A percentile compares a stretch with the other conserved stretches of the same genome.
phyloP scores from a whole-genome alignment of 192 early-diverging fungal species.

The Linnemannia exigua region DNA sequence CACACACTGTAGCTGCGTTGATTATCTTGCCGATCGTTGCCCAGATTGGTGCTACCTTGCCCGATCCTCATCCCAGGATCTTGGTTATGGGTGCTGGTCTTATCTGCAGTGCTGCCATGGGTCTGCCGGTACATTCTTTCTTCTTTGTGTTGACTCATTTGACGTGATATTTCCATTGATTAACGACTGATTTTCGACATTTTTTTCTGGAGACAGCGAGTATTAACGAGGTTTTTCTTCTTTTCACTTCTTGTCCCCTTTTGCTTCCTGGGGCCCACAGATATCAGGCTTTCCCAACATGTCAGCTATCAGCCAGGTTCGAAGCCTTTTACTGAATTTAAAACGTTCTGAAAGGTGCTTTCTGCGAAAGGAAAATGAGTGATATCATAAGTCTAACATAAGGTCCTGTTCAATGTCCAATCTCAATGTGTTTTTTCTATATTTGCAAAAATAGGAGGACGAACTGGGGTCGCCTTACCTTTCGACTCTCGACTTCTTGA shows the following conservation, averaged over 20 bases:
- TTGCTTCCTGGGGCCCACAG: slow-evolving; percentile 94
- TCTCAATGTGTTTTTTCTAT: too few species aligned
- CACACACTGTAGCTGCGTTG: slow-evolving; percentile 95
- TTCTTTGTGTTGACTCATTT: too few species aligned
- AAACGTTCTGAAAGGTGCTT: too few species aligned
- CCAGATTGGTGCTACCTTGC: slow-evolving; percentile 84
- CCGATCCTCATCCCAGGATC: slow-evolving; percentile 70
- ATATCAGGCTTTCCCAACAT: slow-evolving; percentile 95
- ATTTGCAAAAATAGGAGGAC: slow-evolving; percentile 68
- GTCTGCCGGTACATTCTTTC: slow-evolving; percentile 15
- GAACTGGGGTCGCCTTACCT: slow-evolving; percentile 84
- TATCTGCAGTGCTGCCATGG: slow-evolving; percentile 6
- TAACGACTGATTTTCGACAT: neutral
- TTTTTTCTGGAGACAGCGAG: too few species aligned
- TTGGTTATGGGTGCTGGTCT: slow-evolving; percentile 42
- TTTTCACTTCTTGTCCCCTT: slow-evolving; percentile 53
- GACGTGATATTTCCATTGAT: too few species aligned
- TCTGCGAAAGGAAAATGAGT: too few species aligned
- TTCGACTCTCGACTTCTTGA: slow-evolving; percentile 84
- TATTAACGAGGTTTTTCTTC: neutral
- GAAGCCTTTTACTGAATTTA: too few species aligned
- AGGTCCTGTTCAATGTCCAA: too few species aligned
- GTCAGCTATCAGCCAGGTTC: slow-evolving; percentile 89
- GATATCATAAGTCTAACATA: too few species aligned
- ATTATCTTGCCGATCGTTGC: slow-evolving; percentile 97